These are phyloP conservation scores for Tulasnella sp. DNA, from an alignment of 768 basidiomycete species.

Conservation along the genomic window DNA sequence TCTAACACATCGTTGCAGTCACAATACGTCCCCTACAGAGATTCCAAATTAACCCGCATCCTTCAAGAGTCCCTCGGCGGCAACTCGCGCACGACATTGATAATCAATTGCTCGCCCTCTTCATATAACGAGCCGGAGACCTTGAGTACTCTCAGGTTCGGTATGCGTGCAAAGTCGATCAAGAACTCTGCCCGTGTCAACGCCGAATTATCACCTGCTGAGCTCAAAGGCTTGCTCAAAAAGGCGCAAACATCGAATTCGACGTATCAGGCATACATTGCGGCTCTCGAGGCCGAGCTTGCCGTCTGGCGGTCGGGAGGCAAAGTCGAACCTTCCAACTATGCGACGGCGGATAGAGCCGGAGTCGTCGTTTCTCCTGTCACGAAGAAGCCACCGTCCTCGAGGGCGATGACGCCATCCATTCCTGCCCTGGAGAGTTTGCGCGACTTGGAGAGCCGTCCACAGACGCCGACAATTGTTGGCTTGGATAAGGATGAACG, in stretches of 20 bases:
- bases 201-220: slow-evolving; percentile 89
- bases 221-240: slow-evolving; percentile 82
- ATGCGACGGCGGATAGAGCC: slow-evolving; percentile 60
- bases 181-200: slow-evolving; percentile 99
- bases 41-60: slow-evolving; percentile 97
- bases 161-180: slow-evolving; percentile 99
- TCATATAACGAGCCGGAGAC: slow-evolving; percentile 97
- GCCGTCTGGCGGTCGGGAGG: slow-evolving; percentile 82
- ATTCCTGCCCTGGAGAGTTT: slow-evolving; percentile 63
- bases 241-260: slow-evolving; percentile 83
- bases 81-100: slow-evolving; percentile 90
- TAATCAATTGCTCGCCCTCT: slow-evolving; percentile 98
- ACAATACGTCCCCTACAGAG: slow-evolving; percentile 94
- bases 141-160: slow-evolving; percentile 91
- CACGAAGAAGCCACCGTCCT: slow-evolving; percentile 42
- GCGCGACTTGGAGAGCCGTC: slow-evolving; percentile 58
- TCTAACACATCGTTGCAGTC: slow-evolving; percentile 39
- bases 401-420: slow-evolving; percentile 60
- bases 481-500: slow-evolving; percentile 91
- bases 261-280: slow-evolving; percentile 73
- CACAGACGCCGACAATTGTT: slow-evolving; percentile 82
- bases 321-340: slow-evolving; percentile 68
- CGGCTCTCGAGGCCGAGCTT: slow-evolving; percentile 82
- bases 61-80: slow-evolving; percentile 97
- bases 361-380: slow-evolving; percentile 30